Conservation (phyloP, 1,284 basidiomycete species). For the Fomitopsis betulina region DNA sequence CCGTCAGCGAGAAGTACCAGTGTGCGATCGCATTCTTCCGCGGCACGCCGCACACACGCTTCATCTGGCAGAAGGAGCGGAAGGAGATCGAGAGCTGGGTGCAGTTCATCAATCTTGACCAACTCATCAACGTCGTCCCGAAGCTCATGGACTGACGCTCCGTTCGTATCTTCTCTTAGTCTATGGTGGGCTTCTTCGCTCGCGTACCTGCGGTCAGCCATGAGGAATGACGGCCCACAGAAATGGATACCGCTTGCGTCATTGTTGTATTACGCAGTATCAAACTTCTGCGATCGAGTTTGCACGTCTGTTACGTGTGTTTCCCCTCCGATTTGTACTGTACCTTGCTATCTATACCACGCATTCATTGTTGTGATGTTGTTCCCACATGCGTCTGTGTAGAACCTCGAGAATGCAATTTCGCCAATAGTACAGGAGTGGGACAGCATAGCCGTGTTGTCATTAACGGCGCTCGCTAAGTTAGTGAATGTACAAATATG, state of each 20-base stretch:
- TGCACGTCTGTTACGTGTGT: background rate
- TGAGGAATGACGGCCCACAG: background rate
- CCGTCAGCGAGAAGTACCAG: constrained; percentile 65
- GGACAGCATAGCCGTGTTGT: background rate
- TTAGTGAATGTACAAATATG: background rate
- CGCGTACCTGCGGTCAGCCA: background rate
- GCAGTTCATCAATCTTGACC: constrained; percentile 77
- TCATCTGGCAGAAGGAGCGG: constrained; percentile 64
- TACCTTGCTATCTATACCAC: background rate
- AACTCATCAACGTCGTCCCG: constrained; percentile 70
- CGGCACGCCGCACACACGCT: constrained; percentile 55
- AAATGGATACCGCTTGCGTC: background rate
- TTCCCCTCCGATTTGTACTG: background rate
- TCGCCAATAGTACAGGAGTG: too few relatives aligned
- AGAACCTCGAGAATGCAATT: too few relatives aligned
- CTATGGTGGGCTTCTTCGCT: background rate
- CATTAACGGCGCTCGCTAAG: background rate
- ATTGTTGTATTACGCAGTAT: background rate
- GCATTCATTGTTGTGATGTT: background rate
- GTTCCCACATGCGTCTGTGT: too few relatives aligned
- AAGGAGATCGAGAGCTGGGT: constrained; percentile 72
- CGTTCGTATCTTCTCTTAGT: background rate
- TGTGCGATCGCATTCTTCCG: constrained; percentile 74
- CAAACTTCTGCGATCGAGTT: background rate
- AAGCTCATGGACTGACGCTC: constrained; percentile 54